A percentile compares a stretch with the other conserved stretches of the same genome.
phyloP scores from a whole-genome alignment of 352 stramenopile genomes.

The Pythium brassicae region DNA sequence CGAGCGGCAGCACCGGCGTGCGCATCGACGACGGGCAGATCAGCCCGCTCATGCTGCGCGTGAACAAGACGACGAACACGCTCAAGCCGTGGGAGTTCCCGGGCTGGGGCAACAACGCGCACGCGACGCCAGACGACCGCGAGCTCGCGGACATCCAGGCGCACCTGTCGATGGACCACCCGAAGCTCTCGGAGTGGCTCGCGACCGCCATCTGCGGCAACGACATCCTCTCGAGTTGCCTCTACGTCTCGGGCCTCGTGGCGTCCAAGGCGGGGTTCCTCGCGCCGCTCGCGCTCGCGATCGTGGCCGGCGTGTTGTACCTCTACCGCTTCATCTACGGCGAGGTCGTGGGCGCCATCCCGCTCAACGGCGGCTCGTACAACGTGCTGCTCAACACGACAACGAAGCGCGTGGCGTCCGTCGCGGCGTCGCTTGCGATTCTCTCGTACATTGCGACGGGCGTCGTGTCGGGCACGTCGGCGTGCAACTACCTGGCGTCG shows the following conservation, averaged over 20 bases:
- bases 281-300: slow-evolving; percentile 81
- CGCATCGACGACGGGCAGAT: slow-evolving; percentile 41
- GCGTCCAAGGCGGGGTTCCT: slow-evolving; percentile 88
- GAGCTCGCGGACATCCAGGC: slow-evolving; percentile 74
- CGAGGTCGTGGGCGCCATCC: slow-evolving; percentile 91
- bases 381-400: slow-evolving; percentile 96
- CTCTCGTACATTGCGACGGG: slow-evolving; percentile 96
- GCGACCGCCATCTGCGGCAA: slow-evolving; percentile 95
- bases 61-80: slow-evolving; percentile 64
- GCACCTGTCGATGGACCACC: slow-evolving; percentile 67
- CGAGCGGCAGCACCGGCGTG: slow-evolving; percentile 18
- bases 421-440: slow-evolving; percentile 92
- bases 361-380: slow-evolving; percentile 94
- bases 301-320: slow-evolving; percentile 89
- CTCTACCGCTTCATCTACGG: slow-evolving; percentile 93
- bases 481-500: slow-evolving; percentile 83
- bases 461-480: slow-evolving; percentile 84
- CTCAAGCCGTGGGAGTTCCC: slow-evolving; percentile 86
- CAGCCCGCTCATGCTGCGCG: slow-evolving; percentile 64
- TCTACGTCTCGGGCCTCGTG: slow-evolving; percentile 87
- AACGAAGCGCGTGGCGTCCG: slow-evolving; percentile 90
- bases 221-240: slow-evolving; percentile 93
- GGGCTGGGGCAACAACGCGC: slow-evolving; percentile 69
- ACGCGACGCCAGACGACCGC: slow-evolving; percentile 48
- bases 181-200: slow-evolving; percentile 90